These are phyloP conservation scores for Massospora cicadina DNA, from an alignment of 371 early-diverging fungal genomes.

Conservation along the genomic window DNA sequence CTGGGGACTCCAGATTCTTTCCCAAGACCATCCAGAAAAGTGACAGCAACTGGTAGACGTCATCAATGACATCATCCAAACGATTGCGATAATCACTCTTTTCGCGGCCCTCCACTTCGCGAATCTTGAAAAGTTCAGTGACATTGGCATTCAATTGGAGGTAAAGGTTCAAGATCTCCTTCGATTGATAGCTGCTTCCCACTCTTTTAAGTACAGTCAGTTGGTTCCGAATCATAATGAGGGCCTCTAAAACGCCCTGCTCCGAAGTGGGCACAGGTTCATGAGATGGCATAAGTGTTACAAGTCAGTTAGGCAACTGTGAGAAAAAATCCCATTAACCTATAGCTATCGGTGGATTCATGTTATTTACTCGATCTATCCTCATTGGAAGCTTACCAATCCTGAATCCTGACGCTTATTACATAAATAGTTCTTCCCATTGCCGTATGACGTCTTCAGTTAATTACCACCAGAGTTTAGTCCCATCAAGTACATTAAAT, in stretches of 20 bases:
- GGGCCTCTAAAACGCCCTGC: conserved; percentile 37
- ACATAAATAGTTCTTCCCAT: too few relatives aligned
- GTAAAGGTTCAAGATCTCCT: conserved; percentile 35
- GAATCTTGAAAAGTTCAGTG: conserved; percentile 25
- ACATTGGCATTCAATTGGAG: conserved; percentile 39
- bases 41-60: conserved; percentile 56
- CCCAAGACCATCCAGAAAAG: conserved; percentile 62
- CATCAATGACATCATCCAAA: conserved; percentile 55
- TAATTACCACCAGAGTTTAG: too few relatives aligned
- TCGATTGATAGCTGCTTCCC: conserved; percentile 36
- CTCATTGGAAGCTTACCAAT: too few relatives aligned
- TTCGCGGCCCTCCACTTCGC: conserved; percentile 19
- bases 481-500: too few relatives aligned
- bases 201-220: conserved; percentile 54
- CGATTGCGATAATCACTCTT: conserved; percentile 29
- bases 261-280: conserved; percentile 27
- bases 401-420: too few relatives aligned
- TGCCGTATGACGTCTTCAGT: too few relatives aligned
- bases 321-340: too few relatives aligned
- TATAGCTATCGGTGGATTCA: too few relatives aligned
- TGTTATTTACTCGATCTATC: too few relatives aligned
- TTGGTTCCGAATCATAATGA: conserved; percentile 48
- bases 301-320: neutral
- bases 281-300: conserved; percentile 7
- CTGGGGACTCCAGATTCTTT: conserved; percentile 56